Conservation (phyloP, 2,329 filamentous ascomycete species). For the Fusarium sp. region DNA sequence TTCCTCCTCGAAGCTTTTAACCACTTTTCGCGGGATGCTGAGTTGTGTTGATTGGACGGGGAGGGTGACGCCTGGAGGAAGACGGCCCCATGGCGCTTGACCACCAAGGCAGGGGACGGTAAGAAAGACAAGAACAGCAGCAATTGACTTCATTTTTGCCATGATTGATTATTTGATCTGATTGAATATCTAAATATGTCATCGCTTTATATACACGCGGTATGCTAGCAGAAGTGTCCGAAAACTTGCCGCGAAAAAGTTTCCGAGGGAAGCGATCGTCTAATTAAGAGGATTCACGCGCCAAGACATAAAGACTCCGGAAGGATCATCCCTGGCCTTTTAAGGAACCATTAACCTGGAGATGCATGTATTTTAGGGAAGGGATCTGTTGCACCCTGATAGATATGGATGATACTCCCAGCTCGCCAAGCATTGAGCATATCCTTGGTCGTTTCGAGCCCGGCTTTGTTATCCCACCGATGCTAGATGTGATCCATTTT, state of each 20-base stretch:
- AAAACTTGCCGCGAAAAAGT: not conserved
- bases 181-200: not conserved
- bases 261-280: not conserved
- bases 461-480: not conserved
- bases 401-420: not conserved
- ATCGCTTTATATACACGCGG: not conserved
- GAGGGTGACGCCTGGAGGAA: not conserved
- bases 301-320: not conserved
- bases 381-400: not conserved
- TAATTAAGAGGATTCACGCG: not conserved
- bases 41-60: not conserved
- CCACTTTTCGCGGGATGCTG: not conserved
- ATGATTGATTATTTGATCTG: not conserved
- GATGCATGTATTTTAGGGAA: not conserved
- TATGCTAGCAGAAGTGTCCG: not conserved
- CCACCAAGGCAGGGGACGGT: not conserved
- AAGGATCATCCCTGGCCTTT: not conserved
- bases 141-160: not conserved
- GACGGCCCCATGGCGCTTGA: not conserved
- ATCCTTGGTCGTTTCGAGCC: not conserved
- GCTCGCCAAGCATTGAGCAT: not conserved
- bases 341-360: not conserved
- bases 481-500: not conserved
- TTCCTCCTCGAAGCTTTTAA: not conserved
- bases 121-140: not conserved